Evolutionary conservation across 2,329 filamentous ascomycete genomes (phyloP), one percentile per base, ranked within the genome.

Genomic region (Teratosphaeria gauchensis): DNA sequence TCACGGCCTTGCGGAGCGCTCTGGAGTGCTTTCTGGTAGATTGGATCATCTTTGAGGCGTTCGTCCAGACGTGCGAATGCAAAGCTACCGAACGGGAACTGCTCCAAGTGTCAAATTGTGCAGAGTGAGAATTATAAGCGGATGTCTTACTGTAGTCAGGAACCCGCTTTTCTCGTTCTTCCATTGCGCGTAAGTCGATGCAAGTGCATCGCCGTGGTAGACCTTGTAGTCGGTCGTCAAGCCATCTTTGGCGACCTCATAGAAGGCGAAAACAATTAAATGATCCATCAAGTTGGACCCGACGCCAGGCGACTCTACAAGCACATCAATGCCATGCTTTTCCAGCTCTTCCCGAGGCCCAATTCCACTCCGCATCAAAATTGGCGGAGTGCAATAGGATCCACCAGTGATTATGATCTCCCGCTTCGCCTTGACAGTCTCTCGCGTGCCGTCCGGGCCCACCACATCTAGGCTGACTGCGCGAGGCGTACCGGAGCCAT

Each of bases 251-350:
- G 42, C 19, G 9, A 48, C 42, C 19, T 48, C 42, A 19, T 48
- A 48, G 42, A 48, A 48, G 1, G 19, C n/a, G 16, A 48, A 48
- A 5, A 48, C 42, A n/a, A 48, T 48, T 8, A 48, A 81, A 53
- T 84, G 83, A 66, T 88, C 84, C 59, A 84, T 75, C 3, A 88
- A 75, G 71, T 87, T 84, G 59, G 79, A 80, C 4, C 85, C 85
- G 2, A 88, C 84, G 52, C 85, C 82, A 1, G 80, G 79, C 1
- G 83, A 81, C 61, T 86, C 77, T 12, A 78, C 75, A 14, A 85
- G 62, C 1, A 82, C 72, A 1, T 75, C 66, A 62, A 87, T 86
- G 19, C 74, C 71, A 64, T 81, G 78, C 58, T 76, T 74, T 24
- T 75, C 61, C 3, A 88, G 77, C 64, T 84, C 78, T 0, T 73